A percentile compares a stretch with the other conserved stretches of the same genome.
Evolutionary conservation across 768 basidiomycete species (phyloP).

Genomic region (Harrya chromipes): DNA sequence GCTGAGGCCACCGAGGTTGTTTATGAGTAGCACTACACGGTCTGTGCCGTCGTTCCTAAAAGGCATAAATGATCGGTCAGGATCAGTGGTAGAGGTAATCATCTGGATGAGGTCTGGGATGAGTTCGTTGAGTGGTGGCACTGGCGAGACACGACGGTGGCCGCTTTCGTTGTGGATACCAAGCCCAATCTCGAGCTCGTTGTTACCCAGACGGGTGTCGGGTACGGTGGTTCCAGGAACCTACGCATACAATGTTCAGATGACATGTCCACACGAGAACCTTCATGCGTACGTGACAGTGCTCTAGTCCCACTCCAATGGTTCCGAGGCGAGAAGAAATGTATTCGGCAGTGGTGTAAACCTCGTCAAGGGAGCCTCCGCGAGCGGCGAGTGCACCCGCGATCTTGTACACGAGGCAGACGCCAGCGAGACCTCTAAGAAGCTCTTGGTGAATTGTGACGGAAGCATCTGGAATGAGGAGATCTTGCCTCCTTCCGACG

Average conservation of each 20-base stretch:
- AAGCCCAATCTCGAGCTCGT: slow-evolving; percentile 86
- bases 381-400: slow-evolving; percentile 75
- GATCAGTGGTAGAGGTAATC: slow-evolving; percentile 68
- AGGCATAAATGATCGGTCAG: slow-evolving; percentile 73
- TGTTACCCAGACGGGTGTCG: slow-evolving; percentile 49
- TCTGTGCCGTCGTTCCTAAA: slow-evolving; percentile 63
- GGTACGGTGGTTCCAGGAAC: slow-evolving; percentile 72
- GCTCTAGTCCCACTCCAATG: slow-evolving; percentile 84
- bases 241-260: slow-evolving; percentile 32
- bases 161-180: slow-evolving; percentile 93
- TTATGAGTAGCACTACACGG: slow-evolving; percentile 74
- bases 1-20: slow-evolving; percentile 85
- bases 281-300: slow-evolving; percentile 64
- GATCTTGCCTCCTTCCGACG: slow-evolving; percentile 66
- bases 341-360: slow-evolving; percentile 64
- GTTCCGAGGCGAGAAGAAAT: slow-evolving; percentile 68
- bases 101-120: slow-evolving; percentile 67
- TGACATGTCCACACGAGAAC: neutral
- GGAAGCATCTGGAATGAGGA: slow-evolving; percentile 12
- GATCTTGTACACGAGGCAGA: slow-evolving; percentile 85
- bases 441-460: neutral
- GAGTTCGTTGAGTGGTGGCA: slow-evolving; percentile 68
- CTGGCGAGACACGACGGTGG: slow-evolving; percentile 60
- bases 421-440: slow-evolving; percentile 74
- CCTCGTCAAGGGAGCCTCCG: slow-evolving; percentile 66